Evolutionary conservation across 345 rosid species (phyloP), one percentile per base, ranked within the genome.

Genomic region (Draba incana): DNA sequence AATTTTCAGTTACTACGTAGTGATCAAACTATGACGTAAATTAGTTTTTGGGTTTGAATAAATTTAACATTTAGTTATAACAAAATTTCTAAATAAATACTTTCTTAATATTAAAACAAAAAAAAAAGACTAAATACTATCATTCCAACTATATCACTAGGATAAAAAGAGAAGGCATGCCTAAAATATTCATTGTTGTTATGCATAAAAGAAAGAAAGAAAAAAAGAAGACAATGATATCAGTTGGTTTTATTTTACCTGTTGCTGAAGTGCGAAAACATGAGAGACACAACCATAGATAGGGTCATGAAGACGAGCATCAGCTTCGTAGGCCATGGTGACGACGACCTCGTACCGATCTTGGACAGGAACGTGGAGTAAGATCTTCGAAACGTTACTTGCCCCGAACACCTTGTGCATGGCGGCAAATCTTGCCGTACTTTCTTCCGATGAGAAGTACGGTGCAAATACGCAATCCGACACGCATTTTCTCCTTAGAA

Each of bases 341-440:
- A 83, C 81, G 7, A 83, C 80, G 2, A 81, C 86, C 49, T 83
- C 81, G 49, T 69, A 64, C 35, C 84, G 86, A 28, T 80, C 75
- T 27, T 77, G 69, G 10, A 69, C 71, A 0, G 86, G 86, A 41
- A 81, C 75, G 50, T 83, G 84, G 43, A 74, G 57, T 50, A 83
- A 31, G 52, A 83, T 53, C 72, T 83, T 81, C 10, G 84, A 81
- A 1, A 79, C 84, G 33, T 83, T 83, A 45, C 86, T 81, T 13
- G 86, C 86, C 10, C 86, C 86, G 28, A 83, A 83, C 20, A 83
- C 86, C 76, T 83, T 83, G 62, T 83, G 84, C 27, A 81, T 74
- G 60, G 86, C 86, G 1, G 86, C 83, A 56, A 81, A 81, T 16
- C 77, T 58, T 0, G 81, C 78, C 3, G 78, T 62, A 10, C 82